Evolutionary conservation across 495 filamentous ascomycete species (phyloP), one percentile per base, ranked within the genome.

Genomic region (Aspergillus wentii): DNA sequence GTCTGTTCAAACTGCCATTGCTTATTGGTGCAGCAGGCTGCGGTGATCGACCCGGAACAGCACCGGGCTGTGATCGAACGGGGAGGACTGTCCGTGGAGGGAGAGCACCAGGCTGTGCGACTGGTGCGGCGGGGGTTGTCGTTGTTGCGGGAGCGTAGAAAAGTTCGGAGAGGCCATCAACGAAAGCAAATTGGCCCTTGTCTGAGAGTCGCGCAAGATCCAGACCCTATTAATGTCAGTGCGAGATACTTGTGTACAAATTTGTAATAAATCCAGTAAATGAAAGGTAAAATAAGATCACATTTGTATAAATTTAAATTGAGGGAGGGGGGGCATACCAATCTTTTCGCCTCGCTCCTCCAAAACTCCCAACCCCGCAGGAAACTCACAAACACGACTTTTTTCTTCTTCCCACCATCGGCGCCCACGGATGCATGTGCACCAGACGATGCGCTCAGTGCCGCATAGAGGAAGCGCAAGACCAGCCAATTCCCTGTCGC

Each of bases 321-420:
- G n/a, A 15, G 18, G 19, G 5, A 67, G n/a, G n/a, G n/a, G n/a
- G n/a, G n/a, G n/a, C 70, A 43, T 59, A 82, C 78, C 44, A 87
- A 52, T 57, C 75, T 74, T 39, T 72, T 73, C 17, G 71, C 73
- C 29, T 73, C 71, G 3, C 79, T 69, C 32, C 60, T 79, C 89
- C 88, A 95, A 54, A 94, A 94, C 17, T 72, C 64, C 43, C 64
- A 72, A 48, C 88, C 81, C 35, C 85, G 74, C 61, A 94, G 64
- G 59, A 82, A 95, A 64, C 83, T 88, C 43, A 90, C 78, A 0
- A 95, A 64, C 11, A 95, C 62, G 3, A 97, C 79, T n/a, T 69
- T 69, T 40, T 49, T 53, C 31, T 59, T 64, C 18, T 38, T 52
- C 17, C 48, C 52, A 10, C 47, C 57, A 14, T 48, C 49, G 17